These are phyloP conservation scores for Rhipidocladum racemiflorum DNA, from an alignment of 176 grass and related monocot species.

Conservation along the genomic window DNA sequence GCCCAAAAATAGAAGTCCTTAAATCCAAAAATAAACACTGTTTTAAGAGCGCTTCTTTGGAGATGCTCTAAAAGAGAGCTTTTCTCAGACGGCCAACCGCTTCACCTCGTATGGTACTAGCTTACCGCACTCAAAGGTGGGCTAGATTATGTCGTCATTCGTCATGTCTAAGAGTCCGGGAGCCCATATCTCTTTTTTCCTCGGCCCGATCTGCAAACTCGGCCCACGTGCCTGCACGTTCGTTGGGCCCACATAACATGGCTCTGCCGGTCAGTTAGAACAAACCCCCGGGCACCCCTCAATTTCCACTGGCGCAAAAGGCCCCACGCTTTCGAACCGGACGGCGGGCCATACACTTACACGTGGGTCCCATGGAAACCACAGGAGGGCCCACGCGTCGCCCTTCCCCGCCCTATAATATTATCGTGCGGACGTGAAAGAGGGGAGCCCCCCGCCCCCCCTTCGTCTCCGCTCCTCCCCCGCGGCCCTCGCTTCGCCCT, in stretches of 20 bases:
- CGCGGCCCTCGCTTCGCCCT: background rate
- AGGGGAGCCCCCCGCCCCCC: background rate
- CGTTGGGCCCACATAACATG: background rate
- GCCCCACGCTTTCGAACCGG: background rate
- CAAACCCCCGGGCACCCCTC: background rate
- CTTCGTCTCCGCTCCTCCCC: background rate
- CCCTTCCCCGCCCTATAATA: background rate
- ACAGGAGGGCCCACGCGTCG: background rate
- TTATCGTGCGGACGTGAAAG: no score
- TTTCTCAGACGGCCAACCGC: no score
- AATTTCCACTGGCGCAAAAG: background rate
- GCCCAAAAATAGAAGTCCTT: no score
- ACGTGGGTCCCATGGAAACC: background rate
- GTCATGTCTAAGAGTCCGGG: no score
- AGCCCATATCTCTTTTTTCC: background rate
- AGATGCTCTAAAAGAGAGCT: no score
- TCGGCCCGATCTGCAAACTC: background rate
- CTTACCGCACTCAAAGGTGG: no score
- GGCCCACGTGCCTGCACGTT: no score
- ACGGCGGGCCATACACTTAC: background rate
- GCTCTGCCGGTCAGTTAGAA: background rate
- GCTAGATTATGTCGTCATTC: no score
- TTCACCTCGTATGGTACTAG: no score
- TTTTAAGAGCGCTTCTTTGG: no score
- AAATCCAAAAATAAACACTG: no score